Evolutionary conservation across 176 grass and related monocot species (phyloP), one percentile per base, ranked within the genome.

Genomic region (Canna indica): DNA sequence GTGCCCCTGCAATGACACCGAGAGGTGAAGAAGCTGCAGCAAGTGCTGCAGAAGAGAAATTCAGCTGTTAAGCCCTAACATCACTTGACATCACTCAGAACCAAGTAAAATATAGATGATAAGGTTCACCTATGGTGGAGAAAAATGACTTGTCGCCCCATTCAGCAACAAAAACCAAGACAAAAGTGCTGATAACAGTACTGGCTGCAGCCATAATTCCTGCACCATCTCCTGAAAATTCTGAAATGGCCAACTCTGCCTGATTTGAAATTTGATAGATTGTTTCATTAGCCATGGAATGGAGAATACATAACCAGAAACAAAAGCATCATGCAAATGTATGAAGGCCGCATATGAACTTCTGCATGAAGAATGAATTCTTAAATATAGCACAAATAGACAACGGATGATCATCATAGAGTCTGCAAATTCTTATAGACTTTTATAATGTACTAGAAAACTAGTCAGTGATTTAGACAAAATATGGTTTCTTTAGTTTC

Each of bases 111-210:
- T 15, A 61, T 31, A 60, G 58, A 60, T 63, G 38, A 7, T 2
- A 66, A 2, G 52, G 6, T 45, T 22, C 47, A 62, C 54, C 8
- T 47, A 97, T 84, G 45, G 94, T 97, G 50, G 94, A 97, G 73
- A 97, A 97, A 83, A 97, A 97, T 18, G 94, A 97, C 79, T 92
- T 97, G 73, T 97, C 94, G 66, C 94, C 94, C 94, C 94, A 97
- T 86, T 97, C 93, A 16, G 94, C 89, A 9, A 93, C 80, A 85
- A 97, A 97, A 87, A 97, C 89, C 82, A 97, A 83, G 44, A 97
- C 73, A 62, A 97, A 97, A 72, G 94, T 97, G 82, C 89, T 97
- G 57, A 90, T 53, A 56, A 85, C 73, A 59, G 89, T 97, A 70
- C 81, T 90, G 44, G 86, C 94, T 12, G 82, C 80, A 83, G 89